Base-by-base conservation (phyloP, 441 rosid species). In the Erodium texanum region DNA sequence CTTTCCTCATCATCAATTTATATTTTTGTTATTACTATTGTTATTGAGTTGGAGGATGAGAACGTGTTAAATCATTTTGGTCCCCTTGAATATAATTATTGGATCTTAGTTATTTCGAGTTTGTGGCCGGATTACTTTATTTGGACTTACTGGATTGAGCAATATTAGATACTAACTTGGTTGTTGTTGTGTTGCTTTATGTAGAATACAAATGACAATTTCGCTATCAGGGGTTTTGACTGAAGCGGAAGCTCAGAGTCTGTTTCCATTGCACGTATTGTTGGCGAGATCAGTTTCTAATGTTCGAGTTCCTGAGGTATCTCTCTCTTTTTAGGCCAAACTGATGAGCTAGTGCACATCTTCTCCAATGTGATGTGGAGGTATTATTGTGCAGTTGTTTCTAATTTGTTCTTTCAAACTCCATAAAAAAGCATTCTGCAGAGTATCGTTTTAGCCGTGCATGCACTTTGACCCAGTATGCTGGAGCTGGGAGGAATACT, bases 401-500 rank as follows among this genome's bases (percentile, higher is more conserved):
- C 78, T 79, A 69, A 82, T 78, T 61, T 74, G 56, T 67, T 62
- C 72, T 20, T 72, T 73, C 71, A 69, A 74, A 71, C 81, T 65
- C 77, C 82, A 69, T 77, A 75, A 79, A 75, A 79, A 82, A 95
- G 99, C 80, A 84, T 79, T 87, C 94, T 85, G 96, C 95, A 78
- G 94, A 81, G 70, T 95, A 90, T 77, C 86, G 83, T 79, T 95
- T 87, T 77, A 88, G 81, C 66, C 89, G 90, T 72, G 94, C 92
- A 15, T 87, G 93, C 69, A 77, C 87, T 70, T 74, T 95, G 80
- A 90, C 89, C 71, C 77, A 85, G 80, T 85, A 83, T 77, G 38
- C 79, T 67, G 99, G 93, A 76, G 79, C 75, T 71, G 89, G 83
- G 75, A 94, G 87, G 71, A 78, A 82, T 73, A 74, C 74, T 74